Evolutionary conservation across 2,329 filamentous ascomycete species (phyloP).

Genomic region (Phyllosticta citrichinensis): DNA sequence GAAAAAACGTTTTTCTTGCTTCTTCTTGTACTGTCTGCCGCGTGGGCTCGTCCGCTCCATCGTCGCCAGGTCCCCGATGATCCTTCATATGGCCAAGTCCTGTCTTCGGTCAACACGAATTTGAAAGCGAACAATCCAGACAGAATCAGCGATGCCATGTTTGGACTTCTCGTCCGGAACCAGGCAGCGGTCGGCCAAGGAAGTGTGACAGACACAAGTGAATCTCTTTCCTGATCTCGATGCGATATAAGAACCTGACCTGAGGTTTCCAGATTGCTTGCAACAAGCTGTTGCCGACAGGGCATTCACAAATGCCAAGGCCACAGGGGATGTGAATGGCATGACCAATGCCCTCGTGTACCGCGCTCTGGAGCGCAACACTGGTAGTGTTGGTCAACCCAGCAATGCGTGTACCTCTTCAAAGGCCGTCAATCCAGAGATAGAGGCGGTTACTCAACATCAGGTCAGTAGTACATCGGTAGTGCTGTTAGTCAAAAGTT

Average conservation of each 20-base stretch:
- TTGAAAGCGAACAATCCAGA: constrained; percentile 40
- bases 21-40: background rate
- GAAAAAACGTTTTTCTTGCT: background rate
- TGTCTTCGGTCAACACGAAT: constrained; percentile 35
- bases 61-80: constrained; percentile 22
- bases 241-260: constrained; percentile 9
- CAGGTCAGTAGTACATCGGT: constrained; percentile 27
- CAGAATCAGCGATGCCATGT: constrained; percentile 39
- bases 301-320: constrained; percentile 52
- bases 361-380: constrained; percentile 51
- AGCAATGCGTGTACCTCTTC: constrained; percentile 48
- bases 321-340: constrained; percentile 40
- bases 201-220: constrained; percentile 37
- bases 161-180: constrained; percentile 43
- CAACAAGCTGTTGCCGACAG: constrained; percentile 50
- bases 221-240: background rate
- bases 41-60: background rate
- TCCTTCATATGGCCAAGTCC: constrained; percentile 44
- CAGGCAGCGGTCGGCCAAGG: constrained; percentile 41
- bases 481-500: background rate
- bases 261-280: constrained; percentile 38
- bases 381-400: constrained; percentile 45
- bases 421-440: constrained; percentile 53
- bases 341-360: constrained; percentile 47
- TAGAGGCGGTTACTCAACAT: constrained; percentile 53